Percentiles rank a stretch among this genome's conserved stretches.
These are phyloP conservation scores for Jatropha podagrica DNA, from an alignment of 441 rosid species.

Conservation along the genomic window DNA sequence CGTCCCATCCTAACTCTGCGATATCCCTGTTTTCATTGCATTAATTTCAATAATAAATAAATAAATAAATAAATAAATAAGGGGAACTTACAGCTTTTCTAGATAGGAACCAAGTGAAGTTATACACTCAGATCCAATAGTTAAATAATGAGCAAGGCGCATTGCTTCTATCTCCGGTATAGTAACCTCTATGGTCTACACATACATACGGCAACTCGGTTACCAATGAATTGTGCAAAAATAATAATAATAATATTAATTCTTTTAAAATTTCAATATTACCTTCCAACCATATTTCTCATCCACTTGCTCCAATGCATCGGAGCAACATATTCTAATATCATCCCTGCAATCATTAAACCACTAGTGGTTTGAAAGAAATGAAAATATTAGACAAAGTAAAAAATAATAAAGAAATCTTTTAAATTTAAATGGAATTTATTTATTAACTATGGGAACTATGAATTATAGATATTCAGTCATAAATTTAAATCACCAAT, in stretches of 20 bases:
- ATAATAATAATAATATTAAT: not conserved
- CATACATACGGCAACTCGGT: conserved; percentile 7
- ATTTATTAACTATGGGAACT: too few species aligned
- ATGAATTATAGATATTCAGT: too few species aligned
- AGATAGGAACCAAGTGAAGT: conserved; percentile 51
- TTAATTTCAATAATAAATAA: too few species aligned
- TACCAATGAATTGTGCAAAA: not conserved
- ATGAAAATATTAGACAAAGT: not conserved
- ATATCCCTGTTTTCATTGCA: conserved; percentile 33
- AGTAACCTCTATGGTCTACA: conserved; percentile 58
- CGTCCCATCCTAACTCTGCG: conserved; percentile 65
- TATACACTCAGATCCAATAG: conserved; percentile 60
- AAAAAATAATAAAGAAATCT: too few species aligned
- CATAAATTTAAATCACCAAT: too few species aligned
- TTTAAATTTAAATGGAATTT: too few species aligned
- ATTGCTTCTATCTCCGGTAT: conserved; percentile 73
- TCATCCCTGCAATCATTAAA: conserved; percentile 63
- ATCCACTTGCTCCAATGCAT: conserved; percentile 40
- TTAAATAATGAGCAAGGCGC: conserved; percentile 70
- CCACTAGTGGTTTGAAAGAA: conserved; percentile 53
- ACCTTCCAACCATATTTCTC: conserved; percentile 63
- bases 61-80: too few species aligned
- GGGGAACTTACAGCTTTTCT: conserved; percentile 42
- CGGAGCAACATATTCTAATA: conserved; percentile 50
- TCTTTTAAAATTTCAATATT: not conserved